phyloP scores from a whole-genome alignment of 108 stramenopile genomes.

The Licmophora abbreviata region DNA sequence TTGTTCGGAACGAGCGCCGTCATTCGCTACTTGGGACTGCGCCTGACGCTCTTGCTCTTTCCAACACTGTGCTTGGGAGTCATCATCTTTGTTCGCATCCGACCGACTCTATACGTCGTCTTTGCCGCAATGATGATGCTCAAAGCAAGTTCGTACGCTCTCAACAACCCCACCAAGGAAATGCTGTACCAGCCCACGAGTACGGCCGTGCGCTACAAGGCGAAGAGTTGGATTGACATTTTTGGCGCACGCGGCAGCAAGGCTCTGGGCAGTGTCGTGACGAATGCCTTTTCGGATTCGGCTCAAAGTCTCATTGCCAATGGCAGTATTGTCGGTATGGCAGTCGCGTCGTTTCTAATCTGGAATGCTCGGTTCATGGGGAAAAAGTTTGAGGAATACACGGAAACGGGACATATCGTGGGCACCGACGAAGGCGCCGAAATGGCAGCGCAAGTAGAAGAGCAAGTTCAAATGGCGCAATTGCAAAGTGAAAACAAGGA shows the following conservation, averaged over 20 bases:
- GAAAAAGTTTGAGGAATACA: constrained; percentile 84
- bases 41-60: constrained; percentile 86
- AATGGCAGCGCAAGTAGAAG: constrained; percentile 15
- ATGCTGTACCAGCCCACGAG: constrained; percentile 95
- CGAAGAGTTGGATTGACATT: constrained; percentile 97
- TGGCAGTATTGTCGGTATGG: constrained; percentile 86
- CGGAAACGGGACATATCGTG: constrained; percentile 85
- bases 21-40: constrained; percentile 90
- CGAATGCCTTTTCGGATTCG: constrained; percentile 87
- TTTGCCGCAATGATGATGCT: constrained; percentile 95
- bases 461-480: constrained; percentile 56
- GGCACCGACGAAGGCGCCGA: constrained; percentile 56
- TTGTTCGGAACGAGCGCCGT: constrained; percentile 92
- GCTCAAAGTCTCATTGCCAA: constrained; percentile 72
- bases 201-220: constrained; percentile 91
- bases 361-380: constrained; percentile 95
- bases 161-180: constrained; percentile 98
- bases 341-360: constrained; percentile 85
- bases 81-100: constrained; percentile 77
- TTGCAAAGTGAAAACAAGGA: constrained; percentile 52
- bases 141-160: constrained; percentile 90
- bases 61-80: constrained; percentile 79
- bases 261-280: constrained; percentile 91
- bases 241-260: constrained; percentile 94
- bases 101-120: constrained; percentile 83